These are phyloP conservation scores for Nymphaea thermarum DNA, from an alignment of 164 flowering plant species.

Conservation along the genomic window DNA sequence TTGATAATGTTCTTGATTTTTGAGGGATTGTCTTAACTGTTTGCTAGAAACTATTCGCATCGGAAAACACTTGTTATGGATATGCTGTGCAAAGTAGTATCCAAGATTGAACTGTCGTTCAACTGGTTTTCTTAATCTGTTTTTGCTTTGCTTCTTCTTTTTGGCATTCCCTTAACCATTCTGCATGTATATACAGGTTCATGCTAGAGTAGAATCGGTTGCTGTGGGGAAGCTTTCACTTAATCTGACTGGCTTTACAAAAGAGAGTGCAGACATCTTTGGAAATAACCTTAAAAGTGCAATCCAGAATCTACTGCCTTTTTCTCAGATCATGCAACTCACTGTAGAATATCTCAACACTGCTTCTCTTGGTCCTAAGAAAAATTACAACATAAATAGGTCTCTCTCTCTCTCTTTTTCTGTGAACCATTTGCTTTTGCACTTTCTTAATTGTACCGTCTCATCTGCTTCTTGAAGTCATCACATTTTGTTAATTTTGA, in stretches of 20 bases:
- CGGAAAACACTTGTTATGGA: too few relatives aligned
- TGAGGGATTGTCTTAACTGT: too few relatives aligned
- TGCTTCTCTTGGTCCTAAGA: constrained; percentile 61
- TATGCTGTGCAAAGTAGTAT: too few relatives aligned
- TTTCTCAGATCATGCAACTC: constrained; percentile 50
- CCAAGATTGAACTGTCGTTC: too few relatives aligned
- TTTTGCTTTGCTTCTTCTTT: not conserved
- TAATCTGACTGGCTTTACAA: constrained; percentile 59
- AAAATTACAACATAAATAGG: constrained; percentile 78
- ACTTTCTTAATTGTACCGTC: too few relatives aligned
- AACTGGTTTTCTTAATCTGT: not conserved
- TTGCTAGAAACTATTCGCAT: too few relatives aligned
- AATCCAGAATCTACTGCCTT: constrained; percentile 54
- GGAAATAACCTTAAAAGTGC: constrained; percentile 34
- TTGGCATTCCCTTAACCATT: not conserved
- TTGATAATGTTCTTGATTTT: too few relatives aligned
- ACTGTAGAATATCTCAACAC: constrained; percentile 71
- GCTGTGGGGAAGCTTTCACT: constrained; percentile 91
- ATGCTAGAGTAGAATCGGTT: constrained; percentile 51
- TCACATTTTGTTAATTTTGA: not conserved
- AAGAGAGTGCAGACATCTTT: constrained; percentile 54
- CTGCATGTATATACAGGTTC: constrained; percentile 39
- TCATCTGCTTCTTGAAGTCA: not conserved
- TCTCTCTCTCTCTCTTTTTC: not conserved
- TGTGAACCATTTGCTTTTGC: too few relatives aligned